A percentile compares a stretch with the other conserved stretches of the same genome.
phyloP scores from a whole-genome alignment of 2,329 filamentous ascomycete species.

The Cladosporium velox region DNA sequence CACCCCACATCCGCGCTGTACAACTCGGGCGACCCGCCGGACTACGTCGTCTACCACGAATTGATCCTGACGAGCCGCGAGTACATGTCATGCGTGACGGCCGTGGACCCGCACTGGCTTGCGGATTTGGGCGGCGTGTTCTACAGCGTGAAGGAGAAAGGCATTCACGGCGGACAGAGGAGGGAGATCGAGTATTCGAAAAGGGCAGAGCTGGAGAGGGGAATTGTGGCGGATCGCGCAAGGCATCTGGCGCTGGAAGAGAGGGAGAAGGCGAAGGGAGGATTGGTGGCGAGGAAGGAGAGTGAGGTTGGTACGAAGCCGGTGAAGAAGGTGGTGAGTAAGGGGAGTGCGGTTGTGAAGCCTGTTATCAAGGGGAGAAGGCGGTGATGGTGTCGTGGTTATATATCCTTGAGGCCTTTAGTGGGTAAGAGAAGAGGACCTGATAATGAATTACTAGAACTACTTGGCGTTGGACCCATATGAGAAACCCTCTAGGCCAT shows the following conservation, averaged over 20 bases:
- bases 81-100: constrained; percentile 96
- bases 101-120: constrained; percentile 95
- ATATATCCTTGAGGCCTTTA: not conserved
- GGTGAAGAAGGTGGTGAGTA: constrained; percentile 27
- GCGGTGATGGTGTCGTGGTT: not conserved
- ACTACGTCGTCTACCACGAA: constrained; percentile 98
- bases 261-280: constrained; percentile 21
- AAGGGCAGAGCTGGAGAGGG: constrained; percentile 34
- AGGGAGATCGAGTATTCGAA: constrained; percentile 36
- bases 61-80: constrained; percentile 95
- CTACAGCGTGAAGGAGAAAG: constrained; percentile 96
- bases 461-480: not conserved
- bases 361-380: constrained; percentile 28
- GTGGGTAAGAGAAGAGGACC: not conserved
- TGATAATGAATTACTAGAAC: not conserved
- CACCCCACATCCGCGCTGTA: constrained; percentile 94
- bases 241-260: constrained; percentile 25
- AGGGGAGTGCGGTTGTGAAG: constrained; percentile 35
- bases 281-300: constrained; percentile 22
- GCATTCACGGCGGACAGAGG: constrained; percentile 51
- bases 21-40: constrained; percentile 87
- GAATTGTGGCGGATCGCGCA: constrained; percentile 33
- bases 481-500: not conserved
- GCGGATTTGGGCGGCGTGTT: constrained; percentile 96
- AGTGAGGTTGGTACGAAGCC: not conserved